phyloP scores from a whole-genome alignment of 2,329 filamentous ascomycete species.

The Apiospora aurea region DNA sequence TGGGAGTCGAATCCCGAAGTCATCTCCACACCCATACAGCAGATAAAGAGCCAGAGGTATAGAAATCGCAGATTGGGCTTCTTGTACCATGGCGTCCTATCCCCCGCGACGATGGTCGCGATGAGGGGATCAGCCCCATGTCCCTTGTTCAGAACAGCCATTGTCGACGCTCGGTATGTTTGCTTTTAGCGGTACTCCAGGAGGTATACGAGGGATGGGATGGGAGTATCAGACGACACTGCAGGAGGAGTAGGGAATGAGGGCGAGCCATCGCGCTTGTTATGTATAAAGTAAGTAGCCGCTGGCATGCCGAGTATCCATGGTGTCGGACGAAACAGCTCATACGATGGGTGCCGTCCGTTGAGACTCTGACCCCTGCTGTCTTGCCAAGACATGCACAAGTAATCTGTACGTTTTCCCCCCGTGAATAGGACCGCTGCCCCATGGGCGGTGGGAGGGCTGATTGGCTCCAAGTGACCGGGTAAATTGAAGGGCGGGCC shows the following conservation, averaged over 20 bases:
- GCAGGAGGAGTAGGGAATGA: neutral
- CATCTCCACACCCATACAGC: constrained; percentile 67
- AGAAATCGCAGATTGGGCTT: constrained; percentile 65
- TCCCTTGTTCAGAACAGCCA: constrained; percentile 24
- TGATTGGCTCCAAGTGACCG: constrained; percentile 21
- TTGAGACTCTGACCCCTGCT: constrained; percentile 1
- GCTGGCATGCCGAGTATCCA: neutral
- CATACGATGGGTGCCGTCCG: neutral
- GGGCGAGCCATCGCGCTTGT: constrained; percentile 11
- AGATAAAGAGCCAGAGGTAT: constrained; percentile 65
- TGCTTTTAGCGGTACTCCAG: neutral
- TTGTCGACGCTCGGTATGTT: neutral
- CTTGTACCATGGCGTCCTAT: constrained; percentile 58
- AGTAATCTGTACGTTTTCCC: neutral
- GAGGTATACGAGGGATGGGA: neutral
- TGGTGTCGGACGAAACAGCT: neutral
- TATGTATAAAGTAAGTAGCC: constrained; percentile 11
- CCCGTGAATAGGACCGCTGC: constrained; percentile 23
- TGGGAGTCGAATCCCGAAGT: constrained; percentile 55
- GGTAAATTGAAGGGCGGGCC: constrained; percentile 24
- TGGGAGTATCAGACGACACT: neutral
- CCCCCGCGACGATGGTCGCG: constrained; percentile 47
- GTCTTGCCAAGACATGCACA: constrained; percentile 21
- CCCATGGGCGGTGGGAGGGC: constrained; percentile 19
- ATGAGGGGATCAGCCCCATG: constrained; percentile 44